Evolutionary conservation across 1,139 yeast genomes (phyloP).

Genomic region (Geotrichum carabidarum): DNA sequence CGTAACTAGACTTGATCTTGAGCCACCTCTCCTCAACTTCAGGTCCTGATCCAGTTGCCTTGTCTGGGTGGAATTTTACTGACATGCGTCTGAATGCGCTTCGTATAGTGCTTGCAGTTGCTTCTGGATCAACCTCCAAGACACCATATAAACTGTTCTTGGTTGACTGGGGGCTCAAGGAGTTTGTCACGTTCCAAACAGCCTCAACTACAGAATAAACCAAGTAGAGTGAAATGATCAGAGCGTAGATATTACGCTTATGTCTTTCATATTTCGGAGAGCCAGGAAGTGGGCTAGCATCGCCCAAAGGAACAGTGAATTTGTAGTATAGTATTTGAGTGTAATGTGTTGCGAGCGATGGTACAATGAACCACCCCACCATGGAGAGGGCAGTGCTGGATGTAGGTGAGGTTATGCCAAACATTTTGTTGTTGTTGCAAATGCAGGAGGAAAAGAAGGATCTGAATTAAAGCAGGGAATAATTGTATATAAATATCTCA

Average conservation of each 20-base stretch:
- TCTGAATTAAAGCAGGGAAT: neutral
- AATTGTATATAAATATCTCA: neutral
- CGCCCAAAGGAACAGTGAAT: slow-evolving; percentile 18
- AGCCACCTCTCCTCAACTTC: slow-evolving; percentile 27
- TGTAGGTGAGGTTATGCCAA: neutral
- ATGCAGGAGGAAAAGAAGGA: neutral
- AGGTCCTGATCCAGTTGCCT: slow-evolving; percentile 20
- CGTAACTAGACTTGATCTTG: slow-evolving; percentile 30
- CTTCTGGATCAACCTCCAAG: slow-evolving; percentile 22
- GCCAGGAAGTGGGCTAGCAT: slow-evolving; percentile 19
- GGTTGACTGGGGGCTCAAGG: slow-evolving; percentile 6
- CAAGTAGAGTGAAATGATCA: slow-evolving; percentile 13
- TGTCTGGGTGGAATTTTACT: slow-evolving; percentile 37
- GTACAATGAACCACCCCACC: slow-evolving; percentile 30
- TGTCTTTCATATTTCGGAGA: slow-evolving; percentile 15
- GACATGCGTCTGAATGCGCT: slow-evolving; percentile 29
- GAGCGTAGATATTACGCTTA: slow-evolving; percentile 7
- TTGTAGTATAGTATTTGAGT: slow-evolving; percentile 23
- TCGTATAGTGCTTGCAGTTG: slow-evolving; percentile 22
- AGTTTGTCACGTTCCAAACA: slow-evolving; percentile 19
- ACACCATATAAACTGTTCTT: slow-evolving; percentile 22
- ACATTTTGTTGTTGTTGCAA: neutral
- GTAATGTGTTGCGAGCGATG: slow-evolving; percentile 21
- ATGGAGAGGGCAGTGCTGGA: slow-evolving; percentile 12
- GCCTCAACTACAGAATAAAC: slow-evolving; percentile 18